Evolutionary conservation across 495 filamentous ascomycete genomes (phyloP), one percentile per base, ranked within the genome.

Genomic region (Coniosporium apollinis): DNA sequence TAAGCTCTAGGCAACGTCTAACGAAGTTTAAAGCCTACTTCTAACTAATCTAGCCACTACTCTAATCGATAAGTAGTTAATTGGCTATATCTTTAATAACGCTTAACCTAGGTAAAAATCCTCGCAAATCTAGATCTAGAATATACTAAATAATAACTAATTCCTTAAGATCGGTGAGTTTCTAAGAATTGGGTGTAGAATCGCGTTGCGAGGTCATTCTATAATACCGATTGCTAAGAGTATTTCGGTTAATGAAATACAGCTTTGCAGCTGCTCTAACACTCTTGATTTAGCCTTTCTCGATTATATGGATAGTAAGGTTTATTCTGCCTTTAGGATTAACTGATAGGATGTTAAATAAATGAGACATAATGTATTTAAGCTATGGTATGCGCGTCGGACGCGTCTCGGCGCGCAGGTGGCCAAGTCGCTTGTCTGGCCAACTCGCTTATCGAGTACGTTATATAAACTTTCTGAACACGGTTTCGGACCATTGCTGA

Each of bases 21-120:
- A 61, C 36, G 39, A 61, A 65, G 28, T 44, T 46, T 28, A 43
- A 19, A 4, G 42, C 41, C 52, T 45, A 52, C 19, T 37, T 43
- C 24, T 34, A 43, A 19, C 58, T 45, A 17, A 59, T 50, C 30
- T 13, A 40, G 30, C 30, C 26, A 14, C 30, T 29, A 22, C 45
- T 39, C 15, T 48, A 37, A 17, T 31, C 21, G 30, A 28, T 17
- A 16, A 51, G 50, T 6, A 63, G 42, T 28, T 38, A 33, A 45
- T 58, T 51, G 13, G 56, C 57, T 37, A 62, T 64, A 51, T 63
- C 54, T 57, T 43, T 38, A 6, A 62, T 46, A 47, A 41, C 29
- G 41, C 21, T 25, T 17, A 51, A 30, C 34, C 39, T 32, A 28
- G 44, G 49, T 13, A 43, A 37, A 41, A 55, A 51, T 40, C 41